A percentile compares a stretch with the other conserved stretches of the same genome.
Evolutionary conservation across 176 grass and related monocot genomes (phyloP).

Genomic region (Cenchrus americanus): DNA sequence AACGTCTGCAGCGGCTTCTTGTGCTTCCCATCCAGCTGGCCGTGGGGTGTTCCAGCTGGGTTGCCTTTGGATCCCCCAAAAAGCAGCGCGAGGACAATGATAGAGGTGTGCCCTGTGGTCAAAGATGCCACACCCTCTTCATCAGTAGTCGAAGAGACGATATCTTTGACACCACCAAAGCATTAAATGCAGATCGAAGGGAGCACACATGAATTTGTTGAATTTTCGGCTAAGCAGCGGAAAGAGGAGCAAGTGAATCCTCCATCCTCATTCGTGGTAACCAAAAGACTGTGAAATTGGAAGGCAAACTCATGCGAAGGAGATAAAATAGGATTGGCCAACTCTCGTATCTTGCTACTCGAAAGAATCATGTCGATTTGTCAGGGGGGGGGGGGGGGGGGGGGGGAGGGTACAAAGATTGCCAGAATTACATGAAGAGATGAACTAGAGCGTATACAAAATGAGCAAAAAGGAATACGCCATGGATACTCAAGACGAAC

Average conservation of each 20-base stretch:
- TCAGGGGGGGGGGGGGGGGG: too few species aligned
- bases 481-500: background rate
- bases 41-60: background rate
- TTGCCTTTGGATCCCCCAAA: constrained; percentile 35
- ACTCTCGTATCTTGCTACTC: background rate
- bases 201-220: background rate
- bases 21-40: constrained; percentile 37
- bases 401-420: background rate
- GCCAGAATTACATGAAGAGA: background rate
- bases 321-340: background rate
- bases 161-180: background rate
- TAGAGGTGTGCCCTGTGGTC: constrained; percentile 38
- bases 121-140: constrained; percentile 28
- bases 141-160: background rate
- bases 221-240: background rate
- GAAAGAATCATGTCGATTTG: background rate
- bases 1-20: constrained; percentile 63
- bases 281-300: background rate
- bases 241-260: background rate
- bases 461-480: background rate
- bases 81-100: constrained; percentile 41
- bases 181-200: background rate
- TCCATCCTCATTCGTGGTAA: background rate
- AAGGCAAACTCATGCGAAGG: background rate
- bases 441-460: background rate